Evolutionary conservation across 305 asterid species (phyloP).

Genomic region (Ilex paraguariensis): DNA sequence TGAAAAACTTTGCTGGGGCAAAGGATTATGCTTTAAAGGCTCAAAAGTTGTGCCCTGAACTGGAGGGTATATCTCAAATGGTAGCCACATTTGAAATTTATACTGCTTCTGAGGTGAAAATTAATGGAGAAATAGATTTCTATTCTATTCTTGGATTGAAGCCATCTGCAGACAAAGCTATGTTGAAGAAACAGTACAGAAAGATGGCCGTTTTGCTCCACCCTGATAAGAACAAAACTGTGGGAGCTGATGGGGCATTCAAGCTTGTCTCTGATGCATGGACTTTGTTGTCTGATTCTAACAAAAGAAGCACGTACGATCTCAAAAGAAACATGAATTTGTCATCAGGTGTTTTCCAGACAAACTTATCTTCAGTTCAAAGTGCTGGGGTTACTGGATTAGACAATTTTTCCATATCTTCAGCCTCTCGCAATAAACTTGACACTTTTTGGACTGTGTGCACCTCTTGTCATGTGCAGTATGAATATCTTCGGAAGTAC

Average conservation of each 20-base stretch:
- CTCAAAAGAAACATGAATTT: slow-evolving; percentile 36
- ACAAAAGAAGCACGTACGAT: slow-evolving; percentile 68
- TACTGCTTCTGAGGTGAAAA: slow-evolving; percentile 66
- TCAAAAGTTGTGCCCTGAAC: slow-evolving; percentile 73
- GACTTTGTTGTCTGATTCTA: slow-evolving; percentile 61
- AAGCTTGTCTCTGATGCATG: slow-evolving; percentile 89
- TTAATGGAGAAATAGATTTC: slow-evolving; percentile 76
- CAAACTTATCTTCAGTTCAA: slow-evolving; percentile 37
- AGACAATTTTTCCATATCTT: slow-evolving; percentile 40
- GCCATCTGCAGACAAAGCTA: slow-evolving; percentile 65
- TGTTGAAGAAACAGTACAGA: slow-evolving; percentile 79
- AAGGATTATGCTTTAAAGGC: slow-evolving; percentile 74
- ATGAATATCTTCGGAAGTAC: slow-evolving; percentile 81
- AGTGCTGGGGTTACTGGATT: slow-evolving; percentile 37
- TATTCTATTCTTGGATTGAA: slow-evolving; percentile 82
- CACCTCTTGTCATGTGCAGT: slow-evolving; percentile 84
- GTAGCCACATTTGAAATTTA: slow-evolving; percentile 84
- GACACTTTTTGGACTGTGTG: slow-evolving; percentile 96
- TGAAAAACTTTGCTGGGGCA: slow-evolving; percentile 63
- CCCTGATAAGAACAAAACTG: slow-evolving; percentile 88
- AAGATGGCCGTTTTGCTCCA: slow-evolving; percentile 87
- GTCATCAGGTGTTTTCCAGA: background rate
- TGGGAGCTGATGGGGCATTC: slow-evolving; percentile 94
- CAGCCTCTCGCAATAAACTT: slow-evolving; percentile 48
- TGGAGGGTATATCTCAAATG: slow-evolving; percentile 89